These are phyloP conservation scores for Irpex rosettiformis DNA, from an alignment of 1,284 basidiomycete genomes.

Conservation along the genomic window DNA sequence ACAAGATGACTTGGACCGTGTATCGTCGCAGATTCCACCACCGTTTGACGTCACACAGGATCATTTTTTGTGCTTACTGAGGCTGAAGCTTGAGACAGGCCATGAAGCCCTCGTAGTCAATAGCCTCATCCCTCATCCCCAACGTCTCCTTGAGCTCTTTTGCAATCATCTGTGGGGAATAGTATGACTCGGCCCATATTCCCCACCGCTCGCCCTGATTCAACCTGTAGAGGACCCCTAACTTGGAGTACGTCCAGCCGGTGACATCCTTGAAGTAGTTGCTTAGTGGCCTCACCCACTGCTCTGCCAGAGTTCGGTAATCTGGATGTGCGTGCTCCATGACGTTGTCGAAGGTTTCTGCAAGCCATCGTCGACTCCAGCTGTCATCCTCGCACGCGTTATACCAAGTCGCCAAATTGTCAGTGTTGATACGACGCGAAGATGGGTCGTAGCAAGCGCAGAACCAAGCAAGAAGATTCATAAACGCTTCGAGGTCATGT, in stretches of 20 bases:
- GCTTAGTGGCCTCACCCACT: neutral
- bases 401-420: neutral
- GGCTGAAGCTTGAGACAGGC: neutral
- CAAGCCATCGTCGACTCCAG: neutral
- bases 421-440: neutral
- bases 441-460: constrained; percentile 6
- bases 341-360: neutral
- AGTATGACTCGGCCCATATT: neutral
- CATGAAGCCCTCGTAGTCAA: neutral
- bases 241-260: neutral
- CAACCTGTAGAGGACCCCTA: neutral
- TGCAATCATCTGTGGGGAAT: neutral
- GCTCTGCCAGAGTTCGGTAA: neutral
- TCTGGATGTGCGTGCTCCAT: neutral
- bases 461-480: constrained; percentile 8
- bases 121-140: neutral
- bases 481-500: constrained; percentile 10
- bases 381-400: neutral
- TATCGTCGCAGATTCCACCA: too few relatives aligned
- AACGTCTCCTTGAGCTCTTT: neutral
- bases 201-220: neutral
- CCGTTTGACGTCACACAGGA: too few relatives aligned
- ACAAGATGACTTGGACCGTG: too few relatives aligned
- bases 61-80: too few relatives aligned
- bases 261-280: neutral